These are phyloP conservation scores for Tulasnella sp. DNA, from an alignment of 768 basidiomycete genomes.

Conservation along the genomic window DNA sequence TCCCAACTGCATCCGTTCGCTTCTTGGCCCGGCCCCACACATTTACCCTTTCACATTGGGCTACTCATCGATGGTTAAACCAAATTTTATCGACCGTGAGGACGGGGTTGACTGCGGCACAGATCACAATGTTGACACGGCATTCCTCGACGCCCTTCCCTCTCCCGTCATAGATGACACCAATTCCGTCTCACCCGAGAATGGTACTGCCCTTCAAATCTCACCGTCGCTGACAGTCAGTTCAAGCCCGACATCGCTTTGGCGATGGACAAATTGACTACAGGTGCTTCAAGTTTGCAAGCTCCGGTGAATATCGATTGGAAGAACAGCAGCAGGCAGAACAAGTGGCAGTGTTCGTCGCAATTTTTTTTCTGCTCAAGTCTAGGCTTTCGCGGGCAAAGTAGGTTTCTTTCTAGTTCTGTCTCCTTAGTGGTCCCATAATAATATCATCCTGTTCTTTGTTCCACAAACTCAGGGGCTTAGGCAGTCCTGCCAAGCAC, in stretches of 20 bases:
- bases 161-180: no score
- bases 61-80: no score
- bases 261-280: constrained; percentile 85
- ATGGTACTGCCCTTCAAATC: constrained; percentile 73
- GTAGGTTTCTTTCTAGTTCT: no score
- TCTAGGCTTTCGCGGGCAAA: constrained; percentile 51
- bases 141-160: no score
- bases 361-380: constrained; percentile 73
- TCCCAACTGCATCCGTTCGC: no score
- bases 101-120: no score
- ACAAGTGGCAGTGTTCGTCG: constrained; percentile 78
- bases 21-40: no score
- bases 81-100: no score
- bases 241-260: constrained; percentile 87
- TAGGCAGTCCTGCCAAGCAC: constrained; percentile 73
- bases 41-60: no score
- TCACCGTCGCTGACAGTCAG: constrained; percentile 82
- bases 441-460: no score
- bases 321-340: constrained; percentile 85
- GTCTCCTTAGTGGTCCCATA: no score
- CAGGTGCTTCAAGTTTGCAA: constrained; percentile 78
- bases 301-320: constrained; percentile 87
- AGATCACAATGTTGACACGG: no score
- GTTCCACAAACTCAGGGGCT: constrained; percentile 62
- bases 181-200: constrained; percentile 49